Conservation (phyloP, 495 filamentous ascomycete genomes). For the Penicillium canariense region DNA sequence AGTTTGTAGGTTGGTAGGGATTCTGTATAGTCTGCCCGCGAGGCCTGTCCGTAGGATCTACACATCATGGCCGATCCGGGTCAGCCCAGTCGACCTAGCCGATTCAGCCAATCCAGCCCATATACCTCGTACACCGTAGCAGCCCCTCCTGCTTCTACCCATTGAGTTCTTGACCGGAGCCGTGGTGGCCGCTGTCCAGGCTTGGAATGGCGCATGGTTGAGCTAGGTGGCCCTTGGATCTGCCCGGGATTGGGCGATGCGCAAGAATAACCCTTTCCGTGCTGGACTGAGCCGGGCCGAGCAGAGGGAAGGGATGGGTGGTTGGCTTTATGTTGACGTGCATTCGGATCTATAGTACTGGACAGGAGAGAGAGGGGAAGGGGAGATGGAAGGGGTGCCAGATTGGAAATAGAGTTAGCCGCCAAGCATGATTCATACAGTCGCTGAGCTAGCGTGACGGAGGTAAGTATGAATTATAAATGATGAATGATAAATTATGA, state of each 20-base stretch:
- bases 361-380: not conserved
- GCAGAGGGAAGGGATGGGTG: not conserved
- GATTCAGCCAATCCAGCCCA: not conserved
- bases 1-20: not conserved
- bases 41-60: not conserved
- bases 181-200: slow-evolving; percentile 2
- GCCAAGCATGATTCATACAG: too few relatives aligned
- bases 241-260: not conserved
- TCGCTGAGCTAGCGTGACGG: too few relatives aligned
- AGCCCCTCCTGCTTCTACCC: not conserved
- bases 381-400: not conserved
- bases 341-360: not conserved
- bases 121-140: not conserved
- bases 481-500: too few relatives aligned
- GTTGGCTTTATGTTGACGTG: not conserved
- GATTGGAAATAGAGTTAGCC: not conserved
- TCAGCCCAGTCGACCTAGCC: not conserved
- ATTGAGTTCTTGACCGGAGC: slow-evolving; percentile 22
- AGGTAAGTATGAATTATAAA: not conserved
- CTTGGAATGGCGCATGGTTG: slow-evolving; percentile 16
- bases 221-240: slow-evolving; percentile 15
- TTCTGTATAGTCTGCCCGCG: not conserved
- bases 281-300: slow-evolving; percentile 6
- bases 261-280: slow-evolving; percentile 17
- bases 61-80: not conserved